Evolutionary conservation across 805 yeast species (phyloP).

Genomic region (Teunomyces stri): DNA sequence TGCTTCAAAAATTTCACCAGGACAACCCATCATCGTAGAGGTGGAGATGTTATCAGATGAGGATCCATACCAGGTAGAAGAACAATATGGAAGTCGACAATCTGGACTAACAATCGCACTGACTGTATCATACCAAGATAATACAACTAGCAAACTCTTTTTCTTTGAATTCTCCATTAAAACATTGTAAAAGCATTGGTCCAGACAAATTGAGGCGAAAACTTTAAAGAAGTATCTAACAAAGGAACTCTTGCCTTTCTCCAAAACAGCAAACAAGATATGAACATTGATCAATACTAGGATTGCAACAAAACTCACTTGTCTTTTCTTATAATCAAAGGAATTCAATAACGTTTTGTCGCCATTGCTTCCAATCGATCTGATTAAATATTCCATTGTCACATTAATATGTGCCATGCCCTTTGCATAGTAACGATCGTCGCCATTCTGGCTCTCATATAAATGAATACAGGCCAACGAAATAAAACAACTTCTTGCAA

Average conservation of each 20-base stretch:
- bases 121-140: slow-evolving; percentile 61
- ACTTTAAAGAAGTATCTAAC: slow-evolving; percentile 48
- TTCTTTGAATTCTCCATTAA: slow-evolving; percentile 48
- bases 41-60: slow-evolving; percentile 44
- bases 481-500: slow-evolving; percentile 57
- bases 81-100: slow-evolving; percentile 53
- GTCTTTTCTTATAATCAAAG: slow-evolving; percentile 13
- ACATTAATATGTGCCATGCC: slow-evolving; percentile 55
- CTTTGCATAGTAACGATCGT: slow-evolving; percentile 47
- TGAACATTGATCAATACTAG: slow-evolving; percentile 54
- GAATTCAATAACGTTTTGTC: not conserved
- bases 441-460: slow-evolving; percentile 51
- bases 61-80: slow-evolving; percentile 52
- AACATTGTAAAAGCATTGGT: slow-evolving; percentile 36
- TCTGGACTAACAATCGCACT: slow-evolving; percentile 56
- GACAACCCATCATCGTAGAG: slow-evolving; percentile 57
- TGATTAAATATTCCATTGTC: slow-evolving; percentile 54
- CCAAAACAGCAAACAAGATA: slow-evolving; percentile 50
- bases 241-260: slow-evolving; percentile 53
- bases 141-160: slow-evolving; percentile 47
- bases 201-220: slow-evolving; percentile 49
- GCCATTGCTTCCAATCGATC: slow-evolving; percentile 27
- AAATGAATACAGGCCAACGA: slow-evolving; percentile 56
- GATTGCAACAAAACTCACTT: slow-evolving; percentile 38
- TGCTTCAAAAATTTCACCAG: slow-evolving; percentile 53